Evolutionary conservation across 1,139 yeast genomes (phyloP), one percentile per base, ranked within the genome.

Genomic region (Trichomonascaceae sp.): DNA sequence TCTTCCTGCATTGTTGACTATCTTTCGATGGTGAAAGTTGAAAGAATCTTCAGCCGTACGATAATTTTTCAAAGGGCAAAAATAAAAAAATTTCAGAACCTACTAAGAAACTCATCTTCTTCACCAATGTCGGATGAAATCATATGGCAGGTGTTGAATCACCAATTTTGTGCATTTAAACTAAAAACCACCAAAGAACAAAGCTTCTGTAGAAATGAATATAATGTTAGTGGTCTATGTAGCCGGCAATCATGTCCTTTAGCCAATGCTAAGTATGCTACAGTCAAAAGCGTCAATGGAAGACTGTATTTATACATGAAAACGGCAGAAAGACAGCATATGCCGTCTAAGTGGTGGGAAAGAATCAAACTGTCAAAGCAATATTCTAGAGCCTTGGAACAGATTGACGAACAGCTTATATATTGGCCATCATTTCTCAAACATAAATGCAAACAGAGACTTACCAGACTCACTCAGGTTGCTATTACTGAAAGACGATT

Each of bases 311-410:
- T 93, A 45, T 93, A 93, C 73, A 93, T 93, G 93, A 93, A 93
- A 70, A 93, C 98, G 0, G 96, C 95, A 1, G 99, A 93, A 75
- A 82, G 99, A 72, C 95, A 96, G 22, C 99, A 93, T 69, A 87
- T 89, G 63, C 99, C 99, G 13, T 82, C 87, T 49, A 87, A 87
- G 65, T 75, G 88, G 71, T 93, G 99, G 99, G 97, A 93, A 72
- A 80, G 98, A 64, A 84, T 93, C 68, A 85, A 85, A 69, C 77
- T 93, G 57, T 87, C 95, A 55, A 89, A 88, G 69, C 91, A 93
- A 70, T 93, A 90, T 69, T 80, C 85, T 53, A 85, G 81, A 67
- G 98, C 99, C 5, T 78, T 93, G 64, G 80, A 80, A 61, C 99
- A 93, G 71, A 82, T 93, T 57, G 98, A 91, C 69, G 84, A 83